phyloP scores from a whole-genome alignment of 495 filamentous ascomycete genomes.

The Niebla homalea region DNA sequence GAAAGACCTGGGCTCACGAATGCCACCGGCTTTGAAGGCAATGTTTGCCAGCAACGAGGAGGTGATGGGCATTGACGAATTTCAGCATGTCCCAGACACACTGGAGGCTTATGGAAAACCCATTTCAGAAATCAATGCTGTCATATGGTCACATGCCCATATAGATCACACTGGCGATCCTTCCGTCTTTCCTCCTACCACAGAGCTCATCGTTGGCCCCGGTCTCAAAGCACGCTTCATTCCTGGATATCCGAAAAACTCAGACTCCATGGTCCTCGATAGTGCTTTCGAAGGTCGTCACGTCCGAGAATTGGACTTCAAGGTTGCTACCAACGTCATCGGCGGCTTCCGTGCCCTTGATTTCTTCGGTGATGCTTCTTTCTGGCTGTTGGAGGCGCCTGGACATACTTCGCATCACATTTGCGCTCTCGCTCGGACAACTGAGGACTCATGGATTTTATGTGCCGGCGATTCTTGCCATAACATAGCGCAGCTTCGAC shows the following conservation, averaged over 20 bases:
- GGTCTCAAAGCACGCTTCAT: conserved; percentile 35
- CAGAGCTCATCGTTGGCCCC: conserved; percentile 42
- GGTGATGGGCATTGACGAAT: too few species aligned
- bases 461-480: conserved; percentile 20
- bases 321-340: conserved; percentile 20
- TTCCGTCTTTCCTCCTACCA: conserved; percentile 33
- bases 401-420: conserved; percentile 30
- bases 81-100: too few species aligned
- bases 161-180: conserved; percentile 49
- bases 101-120: too few species aligned
- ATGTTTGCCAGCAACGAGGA: too few species aligned
- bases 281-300: conserved; percentile 24
- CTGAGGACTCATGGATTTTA: conserved; percentile 22
- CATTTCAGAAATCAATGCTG: too few species aligned
- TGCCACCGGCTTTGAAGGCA: too few species aligned
- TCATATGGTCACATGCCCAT: conserved; percentile 38
- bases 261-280: conserved; percentile 28
- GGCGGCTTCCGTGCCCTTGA: conserved; percentile 39
- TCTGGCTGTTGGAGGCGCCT: conserved; percentile 28
- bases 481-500: conserved; percentile 11
- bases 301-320: conserved; percentile 31
- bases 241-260: conserved; percentile 39
- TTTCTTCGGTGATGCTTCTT: conserved; percentile 31
- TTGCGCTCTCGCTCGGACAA: conserved; percentile 26
- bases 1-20: too few species aligned